Evolutionary conservation across 495 filamentous ascomycete species (phyloP), one percentile per base, ranked within the genome.

Genomic region (Penicillium canescens): DNA sequence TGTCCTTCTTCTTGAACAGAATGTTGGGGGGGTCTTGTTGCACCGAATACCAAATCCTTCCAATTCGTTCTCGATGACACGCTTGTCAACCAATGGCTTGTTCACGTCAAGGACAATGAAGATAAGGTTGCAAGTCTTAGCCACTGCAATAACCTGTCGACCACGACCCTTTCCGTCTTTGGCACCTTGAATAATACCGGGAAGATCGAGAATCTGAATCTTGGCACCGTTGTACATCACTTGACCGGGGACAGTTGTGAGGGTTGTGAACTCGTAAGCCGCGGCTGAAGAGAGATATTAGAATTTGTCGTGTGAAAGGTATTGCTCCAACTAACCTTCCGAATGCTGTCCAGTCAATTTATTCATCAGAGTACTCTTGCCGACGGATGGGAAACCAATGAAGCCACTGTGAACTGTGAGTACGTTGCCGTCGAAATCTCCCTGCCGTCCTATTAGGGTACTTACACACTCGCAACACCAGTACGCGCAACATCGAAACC

Each of bases 91-190:
- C 62, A 98, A 71, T 24, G 94, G 95, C 75, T 98, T 98, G 78
- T 98, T 97, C 62, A 98, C 94, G 72, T 98, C 94, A 26, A 98
- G 80, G 38, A 98, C 93, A 66, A 98, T 98, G 76, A 98, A 98
- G 57, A 98, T 98, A 48, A 98, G 77, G 78, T 98, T 89, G 77
- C 94, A 98, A 35, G 93, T 98, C 79, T 98, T 98, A 45, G 95
- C 92, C 46, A 98, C 94, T 14, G 94, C 93, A 79, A 98, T 98
- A 60, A 98, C 94, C 73, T 98, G 94, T 60, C 95, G 86, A 80
- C 94, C 94, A 79, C 94, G 87, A 79, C 94, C 94, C 71, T 96
- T 95, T 50, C 94, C 94, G 71, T 98, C 94, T 72, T 98, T 98
- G 50, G 94, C 94, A 64, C 94, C 94, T 73, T 98, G 87, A 58